phyloP scores from a whole-genome alignment of 73 alveolate genomes.

The Blepharisma japonicum region DNA sequence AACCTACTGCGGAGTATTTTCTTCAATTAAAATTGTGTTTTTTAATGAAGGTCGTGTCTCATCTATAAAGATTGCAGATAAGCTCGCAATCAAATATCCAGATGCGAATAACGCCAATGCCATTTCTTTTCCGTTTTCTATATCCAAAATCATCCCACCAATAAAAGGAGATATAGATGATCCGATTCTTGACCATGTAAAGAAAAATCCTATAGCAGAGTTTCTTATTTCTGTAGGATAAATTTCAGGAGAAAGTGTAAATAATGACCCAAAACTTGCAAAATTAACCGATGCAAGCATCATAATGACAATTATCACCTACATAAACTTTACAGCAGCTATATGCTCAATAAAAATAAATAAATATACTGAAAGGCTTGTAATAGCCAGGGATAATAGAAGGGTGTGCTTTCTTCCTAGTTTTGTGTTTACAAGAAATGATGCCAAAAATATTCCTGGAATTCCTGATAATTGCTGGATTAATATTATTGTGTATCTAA shows the following conservation, averaged over 20 bases:
- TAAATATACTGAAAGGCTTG: background rate
- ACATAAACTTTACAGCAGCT: too few relatives aligned
- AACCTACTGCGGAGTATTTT: too few relatives aligned
- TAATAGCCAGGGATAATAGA: background rate
- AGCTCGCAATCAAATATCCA: too few relatives aligned
- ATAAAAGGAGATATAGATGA: background rate
- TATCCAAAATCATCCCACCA: background rate
- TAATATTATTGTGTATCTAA: background rate
- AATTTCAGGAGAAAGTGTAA: background rate
- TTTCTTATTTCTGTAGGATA: background rate
- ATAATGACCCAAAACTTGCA: background rate
- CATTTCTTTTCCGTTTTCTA: too few relatives aligned
- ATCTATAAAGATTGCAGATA: too few relatives aligned
- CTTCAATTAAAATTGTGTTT: too few relatives aligned
- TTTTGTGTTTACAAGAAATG: background rate
- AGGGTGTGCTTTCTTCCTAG: conserved; percentile 1
- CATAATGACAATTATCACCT: background rate
- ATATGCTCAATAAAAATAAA: background rate
- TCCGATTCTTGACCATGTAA: background rate
- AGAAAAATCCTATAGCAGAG: background rate
- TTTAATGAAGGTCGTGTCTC: too few relatives aligned
- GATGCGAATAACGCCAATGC: too few relatives aligned
- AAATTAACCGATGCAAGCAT: background rate
- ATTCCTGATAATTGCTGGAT: conserved; percentile 16
- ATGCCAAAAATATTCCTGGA: conserved; percentile 4